Evolutionary conservation across 352 stramenopile genomes (phyloP).

Genomic region (Phytophthora quininea): DNA sequence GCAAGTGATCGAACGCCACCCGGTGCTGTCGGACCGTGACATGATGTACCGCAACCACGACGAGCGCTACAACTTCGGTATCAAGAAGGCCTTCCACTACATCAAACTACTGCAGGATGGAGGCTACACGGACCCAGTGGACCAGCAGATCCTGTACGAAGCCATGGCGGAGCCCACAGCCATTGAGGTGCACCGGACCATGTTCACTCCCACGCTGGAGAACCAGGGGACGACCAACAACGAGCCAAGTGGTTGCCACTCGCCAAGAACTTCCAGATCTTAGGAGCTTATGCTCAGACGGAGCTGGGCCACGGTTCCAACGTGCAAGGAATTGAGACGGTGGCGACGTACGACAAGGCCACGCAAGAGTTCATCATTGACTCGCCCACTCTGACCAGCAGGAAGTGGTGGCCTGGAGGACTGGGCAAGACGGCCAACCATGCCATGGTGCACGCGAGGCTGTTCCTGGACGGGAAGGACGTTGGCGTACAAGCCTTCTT

Average conservation of each 20-base stretch:
- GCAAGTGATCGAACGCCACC: slow-evolving; percentile 17
- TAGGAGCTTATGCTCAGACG: slow-evolving; percentile 26
- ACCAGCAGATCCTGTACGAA: slow-evolving; percentile 15
- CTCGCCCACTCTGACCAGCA: slow-evolving; percentile 91
- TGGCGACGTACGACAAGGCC: slow-evolving; percentile 59
- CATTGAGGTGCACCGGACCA: slow-evolving; percentile 20
- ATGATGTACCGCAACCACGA: slow-evolving; percentile 28
- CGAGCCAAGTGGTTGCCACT: slow-evolving; percentile 24
- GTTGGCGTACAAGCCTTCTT: slow-evolving; percentile 22
- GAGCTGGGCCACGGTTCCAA: slow-evolving; percentile 28
- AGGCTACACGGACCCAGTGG: background rate
- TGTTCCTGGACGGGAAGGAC: slow-evolving; percentile 18
- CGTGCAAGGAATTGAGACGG: slow-evolving; percentile 22
- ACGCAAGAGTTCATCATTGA: slow-evolving; percentile 93
- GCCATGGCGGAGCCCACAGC: slow-evolving; percentile 13
- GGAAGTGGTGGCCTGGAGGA: slow-evolving; percentile 94
- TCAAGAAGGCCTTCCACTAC: slow-evolving; percentile 26
- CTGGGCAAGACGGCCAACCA: slow-evolving; percentile 27
- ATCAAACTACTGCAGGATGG: slow-evolving; percentile 16
- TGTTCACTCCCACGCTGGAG: slow-evolving; percentile 31
- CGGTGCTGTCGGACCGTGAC: slow-evolving; percentile 24
- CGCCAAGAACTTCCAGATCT: slow-evolving; percentile 9
- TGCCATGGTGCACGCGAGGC: slow-evolving; percentile 18
- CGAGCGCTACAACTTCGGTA: slow-evolving; percentile 23
- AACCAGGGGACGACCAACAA: slow-evolving; percentile 26